phyloP scores from a whole-genome alignment of 2,329 filamentous ascomycete genomes.

The Coccinonectria pachysandricola region DNA sequence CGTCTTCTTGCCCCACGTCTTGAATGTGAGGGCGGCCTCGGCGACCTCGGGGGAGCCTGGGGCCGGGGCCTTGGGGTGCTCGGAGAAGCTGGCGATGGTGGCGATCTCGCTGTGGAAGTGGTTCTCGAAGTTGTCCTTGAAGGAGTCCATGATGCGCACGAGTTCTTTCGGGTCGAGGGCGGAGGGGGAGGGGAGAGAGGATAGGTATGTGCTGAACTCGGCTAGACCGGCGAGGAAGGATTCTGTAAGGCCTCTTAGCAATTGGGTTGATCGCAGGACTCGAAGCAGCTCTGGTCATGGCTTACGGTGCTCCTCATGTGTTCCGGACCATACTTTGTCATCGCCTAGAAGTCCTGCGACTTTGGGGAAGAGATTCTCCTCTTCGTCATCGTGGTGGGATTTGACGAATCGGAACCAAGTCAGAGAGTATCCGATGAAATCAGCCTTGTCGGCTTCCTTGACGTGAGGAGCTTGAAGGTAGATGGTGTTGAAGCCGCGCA shows the following conservation, averaged over 20 bases:
- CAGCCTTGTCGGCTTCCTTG: conserved; percentile 37
- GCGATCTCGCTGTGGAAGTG: conserved; percentile 47
- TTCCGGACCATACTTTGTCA: conserved; percentile 39
- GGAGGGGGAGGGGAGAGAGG: conserved; percentile 27
- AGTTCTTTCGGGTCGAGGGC: conserved; percentile 36
- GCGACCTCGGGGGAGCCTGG: conserved; percentile 34
- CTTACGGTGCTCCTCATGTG: conserved; percentile 45
- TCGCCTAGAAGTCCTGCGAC: conserved; percentile 41
- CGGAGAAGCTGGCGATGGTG: conserved; percentile 38
- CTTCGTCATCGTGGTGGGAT: conserved; percentile 52
- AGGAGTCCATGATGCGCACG: conserved; percentile 37
- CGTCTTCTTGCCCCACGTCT: conserved; percentile 52
- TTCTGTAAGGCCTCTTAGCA: conserved; percentile 19
- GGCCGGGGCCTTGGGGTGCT: conserved; percentile 40
- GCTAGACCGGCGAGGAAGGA: conserved; percentile 42
- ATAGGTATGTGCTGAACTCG: conserved; percentile 43
- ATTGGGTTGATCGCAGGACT: no score
- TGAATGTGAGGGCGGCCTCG: conserved; percentile 40
- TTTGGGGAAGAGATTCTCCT: conserved; percentile 43
- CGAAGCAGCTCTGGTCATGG: not conserved
- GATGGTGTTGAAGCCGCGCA: conserved; percentile 54
- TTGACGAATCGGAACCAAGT: conserved; percentile 50
- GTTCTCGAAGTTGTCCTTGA: conserved; percentile 38
- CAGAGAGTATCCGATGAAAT: conserved; percentile 48
- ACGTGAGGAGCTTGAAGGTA: conserved; percentile 48